These are phyloP conservation scores for Rhizophagus clarus DNA, from an alignment of 192 early-diverging fungal genomes.

Conservation along the genomic window DNA sequence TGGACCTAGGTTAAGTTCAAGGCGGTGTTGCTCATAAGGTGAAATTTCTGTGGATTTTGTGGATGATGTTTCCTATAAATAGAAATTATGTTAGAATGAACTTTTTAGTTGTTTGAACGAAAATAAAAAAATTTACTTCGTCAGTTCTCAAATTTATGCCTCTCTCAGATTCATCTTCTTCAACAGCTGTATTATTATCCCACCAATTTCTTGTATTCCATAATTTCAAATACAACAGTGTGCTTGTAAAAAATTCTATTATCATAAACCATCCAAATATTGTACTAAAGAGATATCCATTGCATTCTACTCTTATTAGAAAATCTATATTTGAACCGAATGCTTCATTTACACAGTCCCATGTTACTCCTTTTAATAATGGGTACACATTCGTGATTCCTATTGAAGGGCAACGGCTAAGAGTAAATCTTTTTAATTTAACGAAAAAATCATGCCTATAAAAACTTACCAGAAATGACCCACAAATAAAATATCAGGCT, in stretches of 20 bases:
- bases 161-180: not conserved
- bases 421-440: not conserved
- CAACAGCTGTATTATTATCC: too few species aligned
- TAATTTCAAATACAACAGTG: not conserved
- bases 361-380: not conserved
- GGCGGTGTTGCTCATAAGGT: not conserved
- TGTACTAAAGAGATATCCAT: not conserved
- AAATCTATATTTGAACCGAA: not conserved
- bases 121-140: not conserved
- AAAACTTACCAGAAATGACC: not conserved
- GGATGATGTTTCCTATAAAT: not conserved
- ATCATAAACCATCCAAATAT: not conserved
- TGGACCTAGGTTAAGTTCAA: not conserved
- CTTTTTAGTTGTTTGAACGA: not conserved
- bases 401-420: not conserved
- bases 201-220: too few species aligned
- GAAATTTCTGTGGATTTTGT: not conserved
- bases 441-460: not conserved
- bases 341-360: not conserved
- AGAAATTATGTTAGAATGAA: not conserved
- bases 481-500: not conserved
- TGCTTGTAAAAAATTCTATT: not conserved
- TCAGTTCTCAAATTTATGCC: not conserved
- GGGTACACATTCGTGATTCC: not conserved
- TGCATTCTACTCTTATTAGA: not conserved